phyloP scores from a whole-genome alignment of 2,329 filamentous ascomycete genomes.

The Periconia digitata region DNA sequence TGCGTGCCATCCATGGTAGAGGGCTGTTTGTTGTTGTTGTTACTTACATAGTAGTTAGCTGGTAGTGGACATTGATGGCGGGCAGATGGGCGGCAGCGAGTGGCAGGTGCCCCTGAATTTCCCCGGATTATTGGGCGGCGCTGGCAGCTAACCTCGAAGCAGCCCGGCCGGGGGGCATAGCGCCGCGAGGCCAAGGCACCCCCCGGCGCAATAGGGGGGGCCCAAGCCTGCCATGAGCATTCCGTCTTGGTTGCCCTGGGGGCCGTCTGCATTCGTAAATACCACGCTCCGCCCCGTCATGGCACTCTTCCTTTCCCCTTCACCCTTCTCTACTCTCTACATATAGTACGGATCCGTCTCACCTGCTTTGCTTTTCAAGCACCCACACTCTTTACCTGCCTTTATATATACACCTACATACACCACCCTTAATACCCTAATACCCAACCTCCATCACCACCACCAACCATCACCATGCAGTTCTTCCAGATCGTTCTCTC shows the following conservation, averaged over 20 bases:
- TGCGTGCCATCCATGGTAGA: too few relatives aligned
- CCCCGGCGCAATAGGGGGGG: too few relatives aligned
- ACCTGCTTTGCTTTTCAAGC: constrained; percentile 16
- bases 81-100: constrained; percentile 6
- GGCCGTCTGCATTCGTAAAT: constrained; percentile 15
- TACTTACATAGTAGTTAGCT: background rate
- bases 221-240: too few relatives aligned
- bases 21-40: too few relatives aligned
- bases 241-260: constrained; percentile 30
- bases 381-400: constrained; percentile 19
- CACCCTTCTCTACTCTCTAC: constrained; percentile 6
- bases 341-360: constrained; percentile 7
- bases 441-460: constrained; percentile 9
- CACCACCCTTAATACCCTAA: constrained; percentile 17
- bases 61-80: background rate
- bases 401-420: too few relatives aligned
- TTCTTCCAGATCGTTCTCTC: constrained; percentile 53
- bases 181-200: constrained; percentile 23
- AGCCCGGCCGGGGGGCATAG: constrained; percentile 21
- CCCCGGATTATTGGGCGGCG: constrained; percentile 37
- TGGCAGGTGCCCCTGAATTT: constrained; percentile 31
- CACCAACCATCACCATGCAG: constrained; percentile 48
- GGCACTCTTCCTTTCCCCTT: constrained; percentile 20
- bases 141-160: constrained; percentile 10
- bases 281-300: constrained; percentile 24